Evolutionary conservation across 2,329 filamentous ascomycete genomes (phyloP).

Genomic region (Paecilomyces dactylethromorphus): DNA sequence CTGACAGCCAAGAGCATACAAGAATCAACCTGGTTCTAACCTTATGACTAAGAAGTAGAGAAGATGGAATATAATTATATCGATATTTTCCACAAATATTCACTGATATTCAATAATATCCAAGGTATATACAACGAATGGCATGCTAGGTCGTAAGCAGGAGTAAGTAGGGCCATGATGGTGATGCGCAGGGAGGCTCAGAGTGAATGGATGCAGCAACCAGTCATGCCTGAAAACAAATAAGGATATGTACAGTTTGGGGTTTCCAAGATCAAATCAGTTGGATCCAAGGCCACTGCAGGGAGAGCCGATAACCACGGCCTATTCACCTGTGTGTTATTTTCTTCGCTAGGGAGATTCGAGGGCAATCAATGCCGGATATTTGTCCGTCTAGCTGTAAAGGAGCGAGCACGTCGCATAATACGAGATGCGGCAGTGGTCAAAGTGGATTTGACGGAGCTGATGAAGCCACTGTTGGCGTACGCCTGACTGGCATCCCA

Average conservation of each 20-base stretch:
- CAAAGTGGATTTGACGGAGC: slow-evolving; percentile 25
- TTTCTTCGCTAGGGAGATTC: neutral
- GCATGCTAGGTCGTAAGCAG: neutral
- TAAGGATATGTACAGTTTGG: neutral
- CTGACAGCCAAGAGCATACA: no score
- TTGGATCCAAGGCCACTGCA: neutral
- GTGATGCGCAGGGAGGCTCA: no score
- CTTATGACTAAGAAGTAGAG: neutral
- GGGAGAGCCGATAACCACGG: neutral
- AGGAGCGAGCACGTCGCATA: neutral
- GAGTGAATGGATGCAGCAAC: neutral
- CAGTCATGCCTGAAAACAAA: neutral
- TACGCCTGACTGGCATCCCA: slow-evolving; percentile 61
- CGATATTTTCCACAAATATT: neutral
- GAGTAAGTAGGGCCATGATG: neutral
- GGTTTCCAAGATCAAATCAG: neutral
- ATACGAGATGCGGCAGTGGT: slow-evolving; percentile 6
- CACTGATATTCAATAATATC: neutral
- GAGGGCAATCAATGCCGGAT: neutral
- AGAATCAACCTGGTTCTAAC: no score
- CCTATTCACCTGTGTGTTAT: neutral
- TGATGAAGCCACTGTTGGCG: slow-evolving; percentile 52
- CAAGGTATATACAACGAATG: neutral
- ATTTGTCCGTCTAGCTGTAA: neutral
- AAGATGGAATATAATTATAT: neutral